Base-by-base conservation (phyloP, 1,139 yeast genomes). In the Yamadazyma taylorii region DNA sequence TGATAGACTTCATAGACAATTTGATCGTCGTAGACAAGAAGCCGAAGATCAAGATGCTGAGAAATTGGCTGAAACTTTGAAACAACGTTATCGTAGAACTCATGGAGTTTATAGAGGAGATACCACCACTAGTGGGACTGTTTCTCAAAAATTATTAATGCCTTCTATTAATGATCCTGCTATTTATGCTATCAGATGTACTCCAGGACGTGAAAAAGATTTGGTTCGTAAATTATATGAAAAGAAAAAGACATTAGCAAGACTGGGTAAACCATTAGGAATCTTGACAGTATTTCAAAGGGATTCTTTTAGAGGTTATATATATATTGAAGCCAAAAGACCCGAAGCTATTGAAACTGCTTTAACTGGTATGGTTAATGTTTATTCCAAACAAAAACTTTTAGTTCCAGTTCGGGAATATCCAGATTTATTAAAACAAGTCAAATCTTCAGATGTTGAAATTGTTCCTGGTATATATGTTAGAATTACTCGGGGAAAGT, bases 81-180 rank as follows among this genome's bases (percentile, higher is more conserved):
- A 88, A 48, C 95, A 90, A 53, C 79, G 96, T 56, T 92, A 92
- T 61, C 94, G 97, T 47, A 84, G 95, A 52, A 78, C 89, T 10
- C 83, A 89, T 34, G 78, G 86, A 26, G 87, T 86, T 43, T 90
- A 86, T 63, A 77, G 95, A 52, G 96, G 96, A 32, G 95, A 90
- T 38, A 80, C 85, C 40, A 63, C 71, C 4, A 85, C 89, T 30
- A 81, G 82, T 29, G 76, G 75, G 29, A 77, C 87, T 27, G 96
- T 92, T 6, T 94, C 98, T 2, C 98, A 92, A 60, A 84, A 96
- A 55, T 77, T 94, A 52, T 74, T 92, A 50, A 75, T 92, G 66
- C 98, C 98, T 12, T 88, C 97, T 19, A 96, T 92, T 42, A 89
- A 90, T 53, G 97, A 94, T 57, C 97, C 98, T 5, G 82, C 90